Percentiles rank a stretch among this genome's conserved stretches.
Conservation (phyloP, 768 basidiomycete species). For the Termitomyces eurrhizus region DNA sequence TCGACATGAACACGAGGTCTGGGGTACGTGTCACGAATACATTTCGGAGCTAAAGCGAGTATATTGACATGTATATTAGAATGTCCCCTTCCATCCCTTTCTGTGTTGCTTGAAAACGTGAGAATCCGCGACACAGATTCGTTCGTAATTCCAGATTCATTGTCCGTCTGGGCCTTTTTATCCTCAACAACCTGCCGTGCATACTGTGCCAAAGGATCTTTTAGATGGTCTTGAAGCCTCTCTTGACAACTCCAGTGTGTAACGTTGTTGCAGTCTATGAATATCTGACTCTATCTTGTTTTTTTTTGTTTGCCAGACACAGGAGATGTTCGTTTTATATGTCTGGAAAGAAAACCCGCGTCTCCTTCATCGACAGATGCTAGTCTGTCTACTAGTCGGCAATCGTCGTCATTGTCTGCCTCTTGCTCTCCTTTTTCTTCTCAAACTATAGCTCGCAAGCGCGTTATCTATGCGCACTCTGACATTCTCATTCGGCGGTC, state of each 20-base stretch:
- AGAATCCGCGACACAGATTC: conserved; percentile 61
- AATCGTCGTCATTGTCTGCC: conserved; percentile 40
- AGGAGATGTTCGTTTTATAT: conserved; percentile 74
- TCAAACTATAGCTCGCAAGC: conserved; percentile 59
- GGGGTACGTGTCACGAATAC: conserved; percentile 42
- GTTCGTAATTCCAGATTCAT: conserved; percentile 75
- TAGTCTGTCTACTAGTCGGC: conserved; percentile 26
- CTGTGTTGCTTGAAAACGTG: conserved; percentile 54
- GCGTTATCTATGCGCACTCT: conserved; percentile 74
- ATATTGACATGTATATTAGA: conserved; percentile 30
- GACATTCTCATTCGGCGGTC: conserved; percentile 72
- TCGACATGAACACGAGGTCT: conserved; percentile 67
- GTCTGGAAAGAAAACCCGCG: conserved; percentile 47
- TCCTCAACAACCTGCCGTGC: conserved; percentile 62
- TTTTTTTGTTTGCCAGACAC: conserved; percentile 40
- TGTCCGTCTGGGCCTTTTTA: conserved; percentile 53
- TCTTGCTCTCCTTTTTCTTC: conserved; percentile 37
- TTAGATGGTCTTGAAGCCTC: conserved; percentile 67
- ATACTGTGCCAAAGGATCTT: conserved; percentile 62
- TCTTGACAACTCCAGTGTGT: conserved; percentile 67
- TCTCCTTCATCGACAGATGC: conserved; percentile 22
- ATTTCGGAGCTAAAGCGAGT: not conserved
- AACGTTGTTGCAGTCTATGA: not conserved
- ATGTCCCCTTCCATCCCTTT: conserved; percentile 60
- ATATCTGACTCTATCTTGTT: not conserved